These are phyloP conservation scores for Quercus engelmannii DNA, from an alignment of 306 rosid species.

Conservation along the genomic window DNA sequence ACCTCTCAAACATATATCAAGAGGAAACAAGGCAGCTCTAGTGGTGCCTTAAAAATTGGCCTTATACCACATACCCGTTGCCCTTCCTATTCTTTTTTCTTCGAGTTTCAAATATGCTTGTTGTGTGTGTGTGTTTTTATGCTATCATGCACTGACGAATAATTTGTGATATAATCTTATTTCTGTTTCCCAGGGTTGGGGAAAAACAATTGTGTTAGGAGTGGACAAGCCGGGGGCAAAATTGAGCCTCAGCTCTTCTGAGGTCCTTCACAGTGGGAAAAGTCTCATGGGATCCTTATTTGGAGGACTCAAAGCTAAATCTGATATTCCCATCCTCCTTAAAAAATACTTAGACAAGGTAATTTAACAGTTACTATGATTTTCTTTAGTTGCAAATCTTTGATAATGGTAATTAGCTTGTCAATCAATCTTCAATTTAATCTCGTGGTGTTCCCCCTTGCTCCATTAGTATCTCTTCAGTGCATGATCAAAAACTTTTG, in stretches of 20 bases:
- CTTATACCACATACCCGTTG: background rate
- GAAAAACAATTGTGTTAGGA: slow-evolving; percentile 74
- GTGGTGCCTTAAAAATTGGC: background rate
- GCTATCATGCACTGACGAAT: background rate
- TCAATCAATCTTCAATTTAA: background rate
- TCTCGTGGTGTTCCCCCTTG: background rate
- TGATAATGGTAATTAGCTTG: background rate
- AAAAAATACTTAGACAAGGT: slow-evolving; percentile 81
- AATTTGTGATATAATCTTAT: background rate
- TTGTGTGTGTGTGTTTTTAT: background rate
- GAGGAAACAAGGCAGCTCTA: background rate
- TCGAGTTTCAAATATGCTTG: background rate
- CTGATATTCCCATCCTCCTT: slow-evolving; percentile 65
- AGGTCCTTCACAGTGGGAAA: slow-evolving; percentile 57
- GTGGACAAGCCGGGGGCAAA: slow-evolving; percentile 62
- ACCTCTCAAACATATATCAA: background rate
- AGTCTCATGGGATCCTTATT: slow-evolving; percentile 61
- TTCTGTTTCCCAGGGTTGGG: slow-evolving; percentile 72
- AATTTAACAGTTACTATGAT: background rate
- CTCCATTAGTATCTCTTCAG: background rate
- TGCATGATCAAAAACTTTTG: too few species aligned
- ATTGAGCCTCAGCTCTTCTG: slow-evolving; percentile 39
- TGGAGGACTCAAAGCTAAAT: slow-evolving; percentile 81
- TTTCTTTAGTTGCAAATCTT: background rate
- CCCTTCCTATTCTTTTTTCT: background rate